Base-by-base conservation (phyloP, 148 eudicot species). In the Gaultheria prostrata region DNA sequence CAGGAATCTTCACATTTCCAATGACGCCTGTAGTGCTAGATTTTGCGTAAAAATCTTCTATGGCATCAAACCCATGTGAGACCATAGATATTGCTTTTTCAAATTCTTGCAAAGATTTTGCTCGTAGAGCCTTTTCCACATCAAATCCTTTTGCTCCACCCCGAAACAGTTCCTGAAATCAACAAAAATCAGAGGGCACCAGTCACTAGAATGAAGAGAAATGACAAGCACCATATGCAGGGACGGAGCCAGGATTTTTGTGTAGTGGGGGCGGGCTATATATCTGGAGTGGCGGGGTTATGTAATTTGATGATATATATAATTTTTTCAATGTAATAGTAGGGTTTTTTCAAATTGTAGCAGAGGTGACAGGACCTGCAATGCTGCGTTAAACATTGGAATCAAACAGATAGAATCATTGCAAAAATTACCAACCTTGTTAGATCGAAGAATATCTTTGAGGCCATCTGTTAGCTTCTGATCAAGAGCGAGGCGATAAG, bases 21-120 rank as follows among this genome's bases (percentile, higher is more conserved):
- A 96, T 89, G 84, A 90, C 67, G 83, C 85, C 83, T 80, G 90
- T 87, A 6, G 97, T 92, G 89, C 97, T 96, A 65, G 91, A 92
- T 65, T 79, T 84, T 35, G 88, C 84, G 86, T 96, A 96, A 53
- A 96, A 94, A 21, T 94, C 98, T 80, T 92, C 95, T 84, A 96
- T 65, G 63, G 91, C 85, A 82, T 91, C 90, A 85, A 88, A 96
- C 59, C 98, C 98, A 89, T 91, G 86, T 1, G 99, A 92, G 10
- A 91, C 82, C 97, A 94, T 96, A 74, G 98, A 96, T 83, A 94
- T 89, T 75, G 93, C 91, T 79, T 86, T 78, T 65, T 96, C 99
- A 85, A 96, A 96, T 70, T 96, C 97, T 50, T 94, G 91, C 78
- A 93, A 84, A 30, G 97, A 92, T 80, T 90, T 86, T 78, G 98